Evolutionary conservation across 441 rosid species (phyloP).

Genomic region (Eruca vesicaria): DNA sequence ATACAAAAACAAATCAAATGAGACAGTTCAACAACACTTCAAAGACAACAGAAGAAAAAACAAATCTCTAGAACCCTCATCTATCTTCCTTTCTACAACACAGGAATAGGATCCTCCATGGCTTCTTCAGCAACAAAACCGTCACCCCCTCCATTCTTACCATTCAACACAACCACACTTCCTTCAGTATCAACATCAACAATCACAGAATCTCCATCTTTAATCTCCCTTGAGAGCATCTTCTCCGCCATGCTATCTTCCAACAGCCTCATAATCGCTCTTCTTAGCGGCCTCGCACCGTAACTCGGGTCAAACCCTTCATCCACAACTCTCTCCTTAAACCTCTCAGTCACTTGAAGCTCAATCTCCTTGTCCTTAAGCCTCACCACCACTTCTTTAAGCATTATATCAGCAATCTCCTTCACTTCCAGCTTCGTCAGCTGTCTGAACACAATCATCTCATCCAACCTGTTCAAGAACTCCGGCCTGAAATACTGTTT

Average conservation of each 20-base stretch:
- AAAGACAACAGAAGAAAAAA: neutral
- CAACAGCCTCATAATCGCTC: conserved; percentile 93
- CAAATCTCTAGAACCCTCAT: neutral
- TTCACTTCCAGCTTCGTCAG: conserved; percentile 92
- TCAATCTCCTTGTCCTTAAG: conserved; percentile 81
- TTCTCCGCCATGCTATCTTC: conserved; percentile 99
- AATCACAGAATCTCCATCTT: conserved; percentile 92
- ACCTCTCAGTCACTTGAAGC: conserved; percentile 95
- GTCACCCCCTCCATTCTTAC: conserved; percentile 48
- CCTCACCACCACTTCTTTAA: conserved; percentile 82
- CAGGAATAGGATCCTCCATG: conserved; percentile 54
- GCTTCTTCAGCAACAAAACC: conserved; percentile 47
- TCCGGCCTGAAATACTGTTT: conserved; percentile 95
- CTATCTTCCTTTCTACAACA: conserved; percentile 39
- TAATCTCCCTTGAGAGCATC: conserved; percentile 95
- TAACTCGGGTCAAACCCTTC: conserved; percentile 97
- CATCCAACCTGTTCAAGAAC: conserved; percentile 93
- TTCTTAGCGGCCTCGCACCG: conserved; percentile 95
- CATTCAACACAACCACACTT: conserved; percentile 80
- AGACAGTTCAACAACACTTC: neutral
- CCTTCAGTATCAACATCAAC: conserved; percentile 89
- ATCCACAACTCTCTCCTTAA: conserved; percentile 85
- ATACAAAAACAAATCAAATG: neutral
- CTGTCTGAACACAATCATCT: conserved; percentile 96
- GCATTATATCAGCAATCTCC: conserved; percentile 93